These are phyloP conservation scores for Actinomucor elegans DNA, from an alignment of 371 early-diverging fungal species.

Conservation along the genomic window DNA sequence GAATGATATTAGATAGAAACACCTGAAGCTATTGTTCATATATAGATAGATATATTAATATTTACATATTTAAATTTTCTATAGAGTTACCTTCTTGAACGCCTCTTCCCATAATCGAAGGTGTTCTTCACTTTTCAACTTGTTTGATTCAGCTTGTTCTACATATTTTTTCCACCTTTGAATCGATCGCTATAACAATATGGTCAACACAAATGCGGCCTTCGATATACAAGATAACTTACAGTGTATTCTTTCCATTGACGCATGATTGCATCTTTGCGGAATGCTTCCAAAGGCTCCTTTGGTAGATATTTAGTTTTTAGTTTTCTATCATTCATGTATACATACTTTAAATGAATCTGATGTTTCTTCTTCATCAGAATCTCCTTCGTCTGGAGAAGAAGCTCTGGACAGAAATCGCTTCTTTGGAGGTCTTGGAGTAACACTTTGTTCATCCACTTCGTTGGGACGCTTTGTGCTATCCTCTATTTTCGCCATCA, in stretches of 20 bases:
- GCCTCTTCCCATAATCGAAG: constrained; percentile 20
- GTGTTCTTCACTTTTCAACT: constrained; percentile 6
- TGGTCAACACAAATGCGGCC: neutral
- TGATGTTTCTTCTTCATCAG: constrained; percentile 17
- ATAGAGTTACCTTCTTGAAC: constrained; percentile 14
- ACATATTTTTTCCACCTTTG: constrained; percentile 19
- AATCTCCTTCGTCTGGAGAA: constrained; percentile 11
- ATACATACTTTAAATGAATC: constrained; percentile 23
- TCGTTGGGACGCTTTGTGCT: constrained; percentile 27
- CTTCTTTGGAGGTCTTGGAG: constrained; percentile 31
- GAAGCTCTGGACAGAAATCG: constrained; percentile 25
- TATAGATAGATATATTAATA: neutral
- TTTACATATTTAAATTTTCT: neutral
- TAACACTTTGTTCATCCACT: constrained; percentile 24
- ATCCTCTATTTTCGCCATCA: constrained; percentile 26
- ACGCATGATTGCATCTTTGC: constrained; percentile 28
- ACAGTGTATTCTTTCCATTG: constrained; percentile 34
- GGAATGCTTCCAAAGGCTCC: constrained; percentile 33
- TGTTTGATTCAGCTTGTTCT: constrained; percentile 17
- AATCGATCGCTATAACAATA: constrained; percentile 21
- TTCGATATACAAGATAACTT: neutral
- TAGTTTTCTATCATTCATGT: neutral
- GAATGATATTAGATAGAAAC: constrained; percentile 18
- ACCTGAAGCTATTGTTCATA: constrained; percentile 13
- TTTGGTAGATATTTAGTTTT: neutral